Conservation (phyloP, 2,329 filamentous ascomycete species). For the Ascochyta fabae region DNA sequence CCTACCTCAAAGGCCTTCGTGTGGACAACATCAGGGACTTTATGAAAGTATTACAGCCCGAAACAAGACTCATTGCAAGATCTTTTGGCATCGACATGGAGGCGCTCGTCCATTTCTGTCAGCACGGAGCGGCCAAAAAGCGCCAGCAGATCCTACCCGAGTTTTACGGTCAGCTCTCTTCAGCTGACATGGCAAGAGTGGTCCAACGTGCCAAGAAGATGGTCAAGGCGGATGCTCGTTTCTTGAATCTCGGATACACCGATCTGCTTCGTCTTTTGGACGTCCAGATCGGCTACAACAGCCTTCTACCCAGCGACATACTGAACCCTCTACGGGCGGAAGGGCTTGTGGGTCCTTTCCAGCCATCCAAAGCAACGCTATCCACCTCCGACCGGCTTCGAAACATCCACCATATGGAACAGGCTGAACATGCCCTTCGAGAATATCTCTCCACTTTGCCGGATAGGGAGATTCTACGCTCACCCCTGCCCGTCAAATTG, state of each 20-base stretch:
- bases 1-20: constrained; percentile 16
- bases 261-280: constrained; percentile 25
- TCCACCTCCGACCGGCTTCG: neutral
- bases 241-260: constrained; percentile 16
- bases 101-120: constrained; percentile 16
- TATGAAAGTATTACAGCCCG: neutral
- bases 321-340: constrained; percentile 30
- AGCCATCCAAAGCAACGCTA: neutral
- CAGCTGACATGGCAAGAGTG: constrained; percentile 22
- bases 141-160: constrained; percentile 20
- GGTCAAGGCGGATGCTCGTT: constrained; percentile 21
- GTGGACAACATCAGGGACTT: neutral
- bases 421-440: constrained; percentile 24
- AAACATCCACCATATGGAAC: constrained; percentile 19
- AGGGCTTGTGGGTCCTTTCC: constrained; percentile 25
- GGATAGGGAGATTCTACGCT: constrained; percentile 10
- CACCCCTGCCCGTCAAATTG: constrained; percentile 10
- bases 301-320: constrained; percentile 36
- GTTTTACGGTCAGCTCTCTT: constrained; percentile 32
- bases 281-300: constrained; percentile 18
- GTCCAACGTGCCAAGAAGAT: constrained; percentile 25
- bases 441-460: constrained; percentile 19
- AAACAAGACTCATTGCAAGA: constrained; percentile 1
- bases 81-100: constrained; percentile 26
- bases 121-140: constrained; percentile 7